Conservation (phyloP, 2,329 filamentous ascomycete species). For the Fusarium sp. region DNA sequence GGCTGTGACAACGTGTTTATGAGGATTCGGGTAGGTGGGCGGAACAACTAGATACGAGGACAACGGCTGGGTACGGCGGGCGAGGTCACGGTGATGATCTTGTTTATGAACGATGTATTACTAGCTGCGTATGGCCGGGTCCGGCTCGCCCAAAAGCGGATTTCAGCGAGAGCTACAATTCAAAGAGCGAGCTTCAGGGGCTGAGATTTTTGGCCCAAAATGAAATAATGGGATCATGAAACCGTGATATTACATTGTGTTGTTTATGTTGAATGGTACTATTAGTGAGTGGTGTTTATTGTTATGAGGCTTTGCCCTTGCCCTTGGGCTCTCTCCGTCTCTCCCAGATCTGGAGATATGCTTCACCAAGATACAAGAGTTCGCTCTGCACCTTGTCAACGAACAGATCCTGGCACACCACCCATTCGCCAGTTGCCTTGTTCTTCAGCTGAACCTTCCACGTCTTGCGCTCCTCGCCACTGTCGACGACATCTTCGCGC, state of each 20-base stretch:
- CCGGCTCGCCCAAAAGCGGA: conserved; percentile 33
- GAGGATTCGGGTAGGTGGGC: conserved; percentile 29
- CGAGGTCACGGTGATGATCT: conserved; percentile 9
- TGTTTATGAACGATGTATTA: conserved; percentile 37
- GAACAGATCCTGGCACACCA: conserved; percentile 92
- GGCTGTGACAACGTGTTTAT: conserved; percentile 38
- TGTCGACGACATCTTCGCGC: conserved; percentile 87
- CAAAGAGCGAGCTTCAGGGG: conserved; percentile 35
- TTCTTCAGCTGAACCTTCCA: conserved; percentile 95
- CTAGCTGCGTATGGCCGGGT: conserved; percentile 34
- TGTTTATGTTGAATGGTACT: conserved; percentile 2
- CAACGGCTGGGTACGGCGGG: conserved; percentile 17
- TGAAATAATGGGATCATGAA: conserved; percentile 1
- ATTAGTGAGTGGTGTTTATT: conserved; percentile 11
- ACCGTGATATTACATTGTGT: conserved; percentile 36
- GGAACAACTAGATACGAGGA: conserved; percentile 20
- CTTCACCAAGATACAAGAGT: conserved; percentile 91
- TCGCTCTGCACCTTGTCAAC: conserved; percentile 92
- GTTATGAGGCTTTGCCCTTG: conserved; percentile 52
- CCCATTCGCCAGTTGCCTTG: conserved; percentile 86
- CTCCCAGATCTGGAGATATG: conserved; percentile 98
- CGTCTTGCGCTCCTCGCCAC: conserved; percentile 86
- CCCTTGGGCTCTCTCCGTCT: conserved; percentile 70
- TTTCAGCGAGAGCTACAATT: conserved; percentile 41
- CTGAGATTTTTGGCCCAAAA: conserved; percentile 31